These are phyloP conservation scores for Penicillium herquei DNA, from an alignment of 495 filamentous ascomycete genomes.

Conservation along the genomic window DNA sequence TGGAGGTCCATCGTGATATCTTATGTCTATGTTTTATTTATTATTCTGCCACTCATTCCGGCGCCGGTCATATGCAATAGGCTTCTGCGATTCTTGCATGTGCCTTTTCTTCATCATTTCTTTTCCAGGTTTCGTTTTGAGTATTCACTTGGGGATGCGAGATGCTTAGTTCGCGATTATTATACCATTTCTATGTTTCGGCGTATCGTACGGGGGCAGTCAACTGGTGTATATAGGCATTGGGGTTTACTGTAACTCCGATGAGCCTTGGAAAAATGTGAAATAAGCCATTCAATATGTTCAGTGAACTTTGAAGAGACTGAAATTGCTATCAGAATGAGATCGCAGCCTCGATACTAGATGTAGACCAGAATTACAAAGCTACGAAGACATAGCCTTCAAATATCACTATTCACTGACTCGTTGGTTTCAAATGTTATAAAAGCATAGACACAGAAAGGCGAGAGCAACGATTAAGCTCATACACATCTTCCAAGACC, in stretches of 20 bases:
- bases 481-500: no score
- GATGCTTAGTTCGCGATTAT: conserved; percentile 13
- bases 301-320: no score
- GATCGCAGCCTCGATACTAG: no score
- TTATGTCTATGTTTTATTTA: conserved; percentile 24
- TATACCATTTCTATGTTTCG: conserved; percentile 19
- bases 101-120: conserved; percentile 7
- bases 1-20: conserved; percentile 10
- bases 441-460: no score
- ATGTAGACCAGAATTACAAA: no score
- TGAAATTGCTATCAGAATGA: no score
- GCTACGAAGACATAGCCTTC: no score
- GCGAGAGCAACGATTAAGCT: no score
- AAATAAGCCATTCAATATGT: no score
- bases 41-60: conserved; percentile 18
- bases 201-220: neutral
- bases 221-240: conserved; percentile 18
- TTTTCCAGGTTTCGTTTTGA: conserved; percentile 3
- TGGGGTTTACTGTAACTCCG: conserved; percentile 10
- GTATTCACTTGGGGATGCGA: conserved; percentile 5
- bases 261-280: conserved; percentile 3
- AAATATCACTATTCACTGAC: no score
- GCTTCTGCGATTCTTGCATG: conserved; percentile 16
- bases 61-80: conserved; percentile 31
- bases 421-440: no score